phyloP scores from a whole-genome alignment of 352 stramenopile species.

The Globisporangium perplexum region DNA sequence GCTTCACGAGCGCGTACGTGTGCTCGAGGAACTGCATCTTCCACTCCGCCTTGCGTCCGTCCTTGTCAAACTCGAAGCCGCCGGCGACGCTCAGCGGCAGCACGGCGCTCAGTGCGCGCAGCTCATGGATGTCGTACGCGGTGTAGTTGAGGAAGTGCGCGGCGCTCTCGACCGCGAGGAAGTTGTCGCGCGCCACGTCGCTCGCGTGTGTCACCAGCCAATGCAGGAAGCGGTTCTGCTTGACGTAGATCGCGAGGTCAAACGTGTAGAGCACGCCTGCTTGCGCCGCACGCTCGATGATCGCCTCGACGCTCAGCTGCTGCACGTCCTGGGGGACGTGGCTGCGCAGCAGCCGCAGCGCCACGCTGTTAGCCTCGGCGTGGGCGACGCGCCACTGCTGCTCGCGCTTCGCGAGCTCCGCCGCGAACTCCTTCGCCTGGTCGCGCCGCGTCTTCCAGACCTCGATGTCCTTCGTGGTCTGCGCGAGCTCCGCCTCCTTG shows the following conservation, averaged over 20 bases:
- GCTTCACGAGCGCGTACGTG: slow-evolving; percentile 41
- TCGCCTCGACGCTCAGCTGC: slow-evolving; percentile 42
- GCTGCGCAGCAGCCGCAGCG: slow-evolving; percentile 32
- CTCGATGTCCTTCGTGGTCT: slow-evolving; percentile 51
- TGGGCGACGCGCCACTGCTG: slow-evolving; percentile 35
- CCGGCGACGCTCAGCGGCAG: slow-evolving; percentile 25
- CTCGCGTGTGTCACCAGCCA: slow-evolving; percentile 73
- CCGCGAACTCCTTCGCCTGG: slow-evolving; percentile 43
- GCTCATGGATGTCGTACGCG: slow-evolving; percentile 58
- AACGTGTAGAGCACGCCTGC: slow-evolving; percentile 55
- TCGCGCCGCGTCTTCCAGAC: slow-evolving; percentile 60
- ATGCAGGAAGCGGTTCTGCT: slow-evolving; percentile 71
- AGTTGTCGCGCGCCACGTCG: slow-evolving; percentile 65
- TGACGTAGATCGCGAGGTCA: slow-evolving; percentile 71
- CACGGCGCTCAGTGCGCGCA: slow-evolving; percentile 42
- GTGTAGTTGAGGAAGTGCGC: slow-evolving; percentile 62
- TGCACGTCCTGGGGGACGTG: slow-evolving; percentile 55
- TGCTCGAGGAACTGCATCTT: slow-evolving; percentile 59
- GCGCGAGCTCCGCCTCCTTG: slow-evolving; percentile 51
- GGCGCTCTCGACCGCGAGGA: slow-evolving; percentile 56
- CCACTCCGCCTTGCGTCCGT: slow-evolving; percentile 60
- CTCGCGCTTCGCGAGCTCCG: slow-evolving; percentile 51
- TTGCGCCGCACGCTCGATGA: slow-evolving; percentile 33
- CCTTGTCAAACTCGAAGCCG: slow-evolving; percentile 72
- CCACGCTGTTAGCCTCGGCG: slow-evolving; percentile 28